A percentile compares a stretch with the other conserved stretches of the same genome.
Evolutionary conservation across 441 rosid species (phyloP).

Genomic region (Macaranga tanarius): DNA sequence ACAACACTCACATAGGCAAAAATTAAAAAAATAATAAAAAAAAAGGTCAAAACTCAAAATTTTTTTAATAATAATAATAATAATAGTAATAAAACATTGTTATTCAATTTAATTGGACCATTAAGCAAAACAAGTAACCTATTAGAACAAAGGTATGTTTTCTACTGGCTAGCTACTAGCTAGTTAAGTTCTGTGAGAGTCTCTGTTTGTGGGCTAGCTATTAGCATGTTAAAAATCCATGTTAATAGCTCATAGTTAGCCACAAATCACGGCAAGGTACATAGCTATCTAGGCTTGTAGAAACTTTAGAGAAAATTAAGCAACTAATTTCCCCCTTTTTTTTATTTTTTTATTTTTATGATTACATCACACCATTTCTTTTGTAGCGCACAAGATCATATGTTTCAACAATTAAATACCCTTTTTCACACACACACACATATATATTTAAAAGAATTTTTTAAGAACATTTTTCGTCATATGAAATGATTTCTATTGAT

Average conservation of each 20-base stretch:
- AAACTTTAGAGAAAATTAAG: background rate
- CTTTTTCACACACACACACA: no score
- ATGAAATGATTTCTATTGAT: no score
- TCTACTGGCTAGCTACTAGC: no score
- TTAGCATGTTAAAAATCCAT: background rate
- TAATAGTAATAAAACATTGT: background rate
- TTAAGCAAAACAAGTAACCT: background rate
- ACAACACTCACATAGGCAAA: background rate
- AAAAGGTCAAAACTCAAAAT: conserved; percentile 1
- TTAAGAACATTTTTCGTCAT: no score
- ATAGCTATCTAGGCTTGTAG: background rate
- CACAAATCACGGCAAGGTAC: conserved; percentile 32
- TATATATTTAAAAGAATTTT: no score
- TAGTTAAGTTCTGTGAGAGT: background rate
- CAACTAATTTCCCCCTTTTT: background rate
- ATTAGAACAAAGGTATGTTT: background rate
- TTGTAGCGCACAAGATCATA: no score
- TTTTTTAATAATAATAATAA: background rate
- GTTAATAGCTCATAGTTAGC: conserved; percentile 27
- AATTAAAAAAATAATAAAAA: no score
- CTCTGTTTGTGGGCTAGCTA: conserved; percentile 12
- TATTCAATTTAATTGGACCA: background rate
- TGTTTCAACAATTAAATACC: no score
- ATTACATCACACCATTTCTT: no score
- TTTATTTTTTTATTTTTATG: background rate